These are phyloP conservation scores for Alternaria dauci DNA, from an alignment of 2,329 filamentous ascomycete species.

Conservation along the genomic window DNA sequence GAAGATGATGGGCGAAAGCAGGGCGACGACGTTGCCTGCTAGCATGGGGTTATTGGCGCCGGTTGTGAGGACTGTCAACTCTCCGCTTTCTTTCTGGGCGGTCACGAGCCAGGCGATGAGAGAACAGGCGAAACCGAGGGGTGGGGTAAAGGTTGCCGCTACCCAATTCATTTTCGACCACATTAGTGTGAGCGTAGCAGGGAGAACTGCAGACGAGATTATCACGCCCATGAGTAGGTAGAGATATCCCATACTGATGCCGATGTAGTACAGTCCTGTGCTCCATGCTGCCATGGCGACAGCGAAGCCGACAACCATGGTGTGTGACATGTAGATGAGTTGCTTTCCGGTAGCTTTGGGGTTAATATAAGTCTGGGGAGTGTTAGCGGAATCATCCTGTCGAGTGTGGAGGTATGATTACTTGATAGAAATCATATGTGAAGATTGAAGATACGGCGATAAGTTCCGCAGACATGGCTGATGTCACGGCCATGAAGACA, in stretches of 20 bases:
- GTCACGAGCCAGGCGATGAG: conserved; percentile 82
- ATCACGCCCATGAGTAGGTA: conserved; percentile 93
- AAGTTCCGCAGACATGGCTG: conserved; percentile 80
- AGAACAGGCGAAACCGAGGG: conserved; percentile 72
- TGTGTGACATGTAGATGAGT: conserved; percentile 82
- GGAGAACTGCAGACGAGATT: conserved; percentile 84
- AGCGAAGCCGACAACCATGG: conserved; percentile 76
- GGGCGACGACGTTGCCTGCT: conserved; percentile 82
- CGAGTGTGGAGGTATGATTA: conserved; percentile 36
- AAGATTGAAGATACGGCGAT: conserved; percentile 89
- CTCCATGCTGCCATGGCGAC: conserved; percentile 80
- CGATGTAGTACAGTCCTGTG: conserved; percentile 69
- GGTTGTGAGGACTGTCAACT: conserved; percentile 75
- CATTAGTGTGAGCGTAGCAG: conserved; percentile 79
- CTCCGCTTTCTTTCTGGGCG: conserved; percentile 72
- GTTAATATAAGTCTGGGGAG: conserved; percentile 69
- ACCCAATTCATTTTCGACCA: conserved; percentile 83
- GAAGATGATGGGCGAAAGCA: conserved; percentile 78
- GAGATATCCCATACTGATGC: conserved; percentile 86
- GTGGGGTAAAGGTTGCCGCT: conserved; percentile 74
- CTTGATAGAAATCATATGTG: conserved; percentile 89
- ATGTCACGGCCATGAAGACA: conserved; percentile 91
- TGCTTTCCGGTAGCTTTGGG: conserved; percentile 76
- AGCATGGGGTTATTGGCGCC: conserved; percentile 86
- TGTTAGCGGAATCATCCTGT: neutral